Evolutionary conservation across 2,329 filamentous ascomycete genomes (phyloP), one percentile per base, ranked within the genome.

Genomic region (Paraconiothyrium sp.): DNA sequence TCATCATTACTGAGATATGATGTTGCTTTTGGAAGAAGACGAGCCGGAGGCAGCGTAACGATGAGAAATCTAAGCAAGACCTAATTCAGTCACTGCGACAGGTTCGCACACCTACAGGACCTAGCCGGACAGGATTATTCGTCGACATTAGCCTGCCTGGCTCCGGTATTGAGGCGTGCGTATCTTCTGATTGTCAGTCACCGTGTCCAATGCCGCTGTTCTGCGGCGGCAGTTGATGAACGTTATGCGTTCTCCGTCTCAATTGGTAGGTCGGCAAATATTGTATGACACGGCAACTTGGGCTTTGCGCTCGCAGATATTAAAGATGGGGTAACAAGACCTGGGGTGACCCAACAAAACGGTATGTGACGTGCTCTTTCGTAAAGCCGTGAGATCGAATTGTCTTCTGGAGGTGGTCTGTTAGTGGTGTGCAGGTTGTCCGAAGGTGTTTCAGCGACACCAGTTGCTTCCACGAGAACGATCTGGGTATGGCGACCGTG

Each of bases 211-310:
- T 47, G 43, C 41, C 54, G 43, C 39, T 24, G 6, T 27, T 37
- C 8, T 27, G 27, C 34, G 43, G 41, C 43, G 41, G 43, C 54
- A 48, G 52, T 55, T 55, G 16, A 34, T 55, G 24, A 14, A 34
- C 5, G 16, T 55, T 34, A 44, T 44, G 52, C 52, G 39, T 16
- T 34, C 39, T 32, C 20, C 8, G n/a, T 56, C 11, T 37, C 30
- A 30, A 56, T 37, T 56, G 54, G 43, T 37, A n/a, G 14, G 27
- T 27, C 54, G 54, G 54, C 54, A 56, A 24, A 46, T 55, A 34
- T 46, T 46, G 39, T 46, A 39, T 44, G 52, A 27, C 20, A 44
- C 52, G 27, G 39, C 39, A 44, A 22, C 16, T 55, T 20, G 22
- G n/a, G n/a, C 13, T 30, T 47, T 43, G 37, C 27, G 43, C 30